Conservation (phyloP, 345 rosid genomes). For the Hibiscus trionum region DNA sequence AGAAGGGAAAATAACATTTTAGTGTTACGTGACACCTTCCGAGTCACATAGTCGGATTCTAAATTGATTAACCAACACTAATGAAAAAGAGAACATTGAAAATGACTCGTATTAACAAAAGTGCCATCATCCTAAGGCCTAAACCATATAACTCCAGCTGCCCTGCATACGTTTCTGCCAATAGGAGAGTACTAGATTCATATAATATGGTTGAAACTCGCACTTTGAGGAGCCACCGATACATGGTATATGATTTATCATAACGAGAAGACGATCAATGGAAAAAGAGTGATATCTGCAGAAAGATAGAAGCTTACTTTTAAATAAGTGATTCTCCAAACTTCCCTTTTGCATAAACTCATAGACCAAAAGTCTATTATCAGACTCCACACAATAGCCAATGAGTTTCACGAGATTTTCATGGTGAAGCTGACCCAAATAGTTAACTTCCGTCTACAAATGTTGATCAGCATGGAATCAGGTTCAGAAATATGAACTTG, state of each 20-base stretch:
- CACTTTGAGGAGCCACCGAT: neutral
- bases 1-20: neutral
- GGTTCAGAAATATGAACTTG: neutral
- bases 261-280: neutral
- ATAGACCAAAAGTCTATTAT: constrained; percentile 66
- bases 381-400: constrained; percentile 68
- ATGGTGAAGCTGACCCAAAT: constrained; percentile 68
- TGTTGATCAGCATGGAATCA: constrained; percentile 1
- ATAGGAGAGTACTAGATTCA: constrained; percentile 1
- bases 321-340: constrained; percentile 81
- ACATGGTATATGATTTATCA: neutral
- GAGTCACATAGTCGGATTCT: neutral
- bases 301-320: constrained; percentile 47
- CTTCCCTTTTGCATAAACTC: constrained; percentile 88
- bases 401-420: constrained; percentile 77
- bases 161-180: neutral
- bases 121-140: neutral
- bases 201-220: neutral
- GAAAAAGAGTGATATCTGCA: neutral
- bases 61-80: no score
- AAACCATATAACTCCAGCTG: neutral
- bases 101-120: neutral
- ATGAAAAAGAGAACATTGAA: neutral
- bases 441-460: constrained; percentile 70
- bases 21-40: neutral